Base-by-base conservation (phyloP, 2,329 filamentous ascomycete species). In the Zasmidium angulare region DNA sequence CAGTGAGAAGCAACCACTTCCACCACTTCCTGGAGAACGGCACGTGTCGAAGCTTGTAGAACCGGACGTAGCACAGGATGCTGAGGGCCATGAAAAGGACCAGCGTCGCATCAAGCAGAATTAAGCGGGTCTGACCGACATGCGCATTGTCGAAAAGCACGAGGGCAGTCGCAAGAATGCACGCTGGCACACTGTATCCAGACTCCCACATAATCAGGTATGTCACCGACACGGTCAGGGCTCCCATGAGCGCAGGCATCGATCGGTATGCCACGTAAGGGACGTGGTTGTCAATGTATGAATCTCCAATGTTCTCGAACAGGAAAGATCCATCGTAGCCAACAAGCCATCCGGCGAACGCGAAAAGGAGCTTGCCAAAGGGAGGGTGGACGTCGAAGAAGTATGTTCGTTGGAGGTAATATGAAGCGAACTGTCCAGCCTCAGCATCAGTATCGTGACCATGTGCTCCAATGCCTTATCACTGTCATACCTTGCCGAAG, bases 191-290 rank as follows among this genome's bases (percentile, higher is more conserved):
- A 65, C 91, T 96, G 79, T 99, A 99, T 64, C 93, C 95, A 52
- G 95, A 98, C 78, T 99, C 95, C 95, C 95, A 99, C 95, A 99
- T 99, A 77, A 96, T 99, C 74, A 96, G 79, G 77, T 96, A 99
- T 58, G 91, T 88, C 50, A 93, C 89, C n/a, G 93, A 89, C 53
- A 99, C 91, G 11, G 95, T 99, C 67, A 99, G 81, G 58, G 95
- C 89, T 66, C 95, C 95, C 68, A 98, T 86, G 52, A 95, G 85
- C 60, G 95, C 95, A 46, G 95, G 95, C 81, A 99, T 86, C 49
- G 93, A 89, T 69, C 95, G 90, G 80, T 96, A 96, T 63, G 95
- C 93, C 63, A 99, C 90, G 76, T 99, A 99, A 40, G 95, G 95
- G 46, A 99, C 93, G 74, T 96, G 95, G 83, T 99, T 97, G 61